Conservation (phyloP, 805 yeast genomes). For the Saccharomyces jurei region DNA sequence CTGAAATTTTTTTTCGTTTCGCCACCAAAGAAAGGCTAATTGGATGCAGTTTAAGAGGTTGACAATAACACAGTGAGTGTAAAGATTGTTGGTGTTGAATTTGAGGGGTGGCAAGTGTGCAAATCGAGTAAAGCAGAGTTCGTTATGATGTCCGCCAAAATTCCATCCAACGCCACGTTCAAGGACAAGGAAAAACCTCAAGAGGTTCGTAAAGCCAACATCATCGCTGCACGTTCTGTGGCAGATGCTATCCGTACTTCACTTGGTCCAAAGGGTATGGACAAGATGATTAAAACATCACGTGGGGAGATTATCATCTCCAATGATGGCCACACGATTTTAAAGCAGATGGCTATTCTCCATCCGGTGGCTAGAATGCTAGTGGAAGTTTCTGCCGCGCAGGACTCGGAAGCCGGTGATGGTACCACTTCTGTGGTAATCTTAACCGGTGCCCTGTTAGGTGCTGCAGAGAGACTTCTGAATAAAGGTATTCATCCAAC, state of each 20-base stretch:
- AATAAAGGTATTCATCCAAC: conserved; percentile 94
- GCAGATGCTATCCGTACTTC: conserved; percentile 94
- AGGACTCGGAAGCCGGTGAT: conserved; percentile 99
- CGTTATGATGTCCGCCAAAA: conserved; percentile 18
- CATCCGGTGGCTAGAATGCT: conserved; percentile 98
- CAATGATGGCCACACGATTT: conserved; percentile 95
- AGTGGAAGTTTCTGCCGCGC: conserved; percentile 96
- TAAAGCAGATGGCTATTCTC: conserved; percentile 94
- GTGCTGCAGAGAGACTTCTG: conserved; percentile 88
- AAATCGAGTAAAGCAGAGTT: background rate
- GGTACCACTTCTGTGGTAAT: conserved; percentile 98
- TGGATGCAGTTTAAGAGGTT: background rate
- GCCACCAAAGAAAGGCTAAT: background rate
- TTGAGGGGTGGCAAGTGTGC: background rate
- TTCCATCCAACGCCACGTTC: conserved; percentile 77
- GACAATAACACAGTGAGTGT: background rate
- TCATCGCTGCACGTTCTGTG: conserved; percentile 87
- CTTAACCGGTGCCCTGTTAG: conserved; percentile 85
- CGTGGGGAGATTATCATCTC: conserved; percentile 89
- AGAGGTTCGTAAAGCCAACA: conserved; percentile 84
- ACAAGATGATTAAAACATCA: conserved; percentile 93
- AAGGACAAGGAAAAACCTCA: conserved; percentile 91
- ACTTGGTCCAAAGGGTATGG: conserved; percentile 98
- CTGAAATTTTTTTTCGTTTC: background rate
- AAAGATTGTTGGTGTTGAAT: background rate